phyloP scores from a whole-genome alignment of 148 eudicot genomes.

The Chenopodium formosanum region DNA sequence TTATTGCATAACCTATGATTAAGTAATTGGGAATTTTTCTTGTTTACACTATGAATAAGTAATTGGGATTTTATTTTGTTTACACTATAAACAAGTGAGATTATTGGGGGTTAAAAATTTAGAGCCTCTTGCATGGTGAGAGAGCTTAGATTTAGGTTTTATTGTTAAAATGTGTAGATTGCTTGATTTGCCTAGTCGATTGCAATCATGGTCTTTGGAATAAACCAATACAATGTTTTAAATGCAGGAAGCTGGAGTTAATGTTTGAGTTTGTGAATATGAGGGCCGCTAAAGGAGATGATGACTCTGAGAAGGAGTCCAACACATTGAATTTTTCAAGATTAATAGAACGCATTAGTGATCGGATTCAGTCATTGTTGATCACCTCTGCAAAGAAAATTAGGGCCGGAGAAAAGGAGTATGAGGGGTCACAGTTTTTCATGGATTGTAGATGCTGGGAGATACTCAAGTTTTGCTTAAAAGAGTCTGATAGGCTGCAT shows the following conservation, averaged over 20 bases:
- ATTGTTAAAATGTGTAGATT: not conserved
- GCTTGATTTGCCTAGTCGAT: not conserved
- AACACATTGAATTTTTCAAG: constrained; percentile 56
- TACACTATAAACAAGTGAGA: not conserved
- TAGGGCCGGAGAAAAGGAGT: constrained; percentile 41
- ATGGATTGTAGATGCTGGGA: constrained; percentile 85
- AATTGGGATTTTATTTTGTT: not conserved
- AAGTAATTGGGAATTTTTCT: not conserved
- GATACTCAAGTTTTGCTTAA: constrained; percentile 71
- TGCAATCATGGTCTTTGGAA: too few species aligned
- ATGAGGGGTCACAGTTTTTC: constrained; percentile 42
- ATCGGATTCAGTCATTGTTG: constrained; percentile 73
- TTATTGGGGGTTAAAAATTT: not conserved
- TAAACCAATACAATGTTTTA: not conserved
- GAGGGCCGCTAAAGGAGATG: constrained; percentile 30
- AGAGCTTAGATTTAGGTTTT: not conserved
- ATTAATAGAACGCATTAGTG: constrained; percentile 43
- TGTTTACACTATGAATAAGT: not conserved
- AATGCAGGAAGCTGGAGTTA: constrained; percentile 75
- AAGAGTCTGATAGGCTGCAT: constrained; percentile 48
- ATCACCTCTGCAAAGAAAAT: constrained; percentile 64
- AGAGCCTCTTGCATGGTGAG: not conserved
- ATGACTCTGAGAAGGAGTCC: constrained; percentile 25
- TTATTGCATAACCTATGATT: not conserved
- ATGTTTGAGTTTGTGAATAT: constrained; percentile 57